Evolutionary conservation across 129 eudicot species (phyloP), one percentile per base, ranked within the genome.

Genomic region (Tagetes erecta): DNA sequence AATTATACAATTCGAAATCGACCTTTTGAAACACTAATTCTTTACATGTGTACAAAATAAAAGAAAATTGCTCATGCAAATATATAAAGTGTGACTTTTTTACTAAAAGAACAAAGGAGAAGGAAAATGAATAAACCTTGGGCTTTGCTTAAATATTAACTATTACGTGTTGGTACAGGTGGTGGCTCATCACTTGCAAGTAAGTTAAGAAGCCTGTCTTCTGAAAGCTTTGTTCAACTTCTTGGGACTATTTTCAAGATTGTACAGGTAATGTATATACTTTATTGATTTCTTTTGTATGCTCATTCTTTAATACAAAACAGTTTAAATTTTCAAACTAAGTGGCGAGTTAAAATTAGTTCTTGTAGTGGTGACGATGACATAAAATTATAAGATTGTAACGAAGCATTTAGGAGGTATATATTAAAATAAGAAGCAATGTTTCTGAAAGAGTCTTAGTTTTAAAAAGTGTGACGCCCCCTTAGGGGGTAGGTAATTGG

Each of bases 181-280:
- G 99, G 91, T 77, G 88, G 97, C 71, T 87, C 96, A 76, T 94
- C 97, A 8, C 99, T 94, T 47, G 99, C 87, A 53, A 83, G 85
- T 84, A 94, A 83, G 74, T 86, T 94, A 83, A 91, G 90, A 84
- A 91, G 85, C 70, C 68, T 94, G 72, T 80, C 98, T 71, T 82
- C 98, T 70, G 98, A 93, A 73, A 78, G 88, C 87, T 93, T 93
- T 81, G 84, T 90, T 79, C 93, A 93, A 66, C 92, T 93, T 63
- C 80, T 93, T 75, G 78, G 81, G 27, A 81, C 96, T 75, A 84
- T 93, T 73, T 93, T 93, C 80, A 81, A 65, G 76, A 86, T 93
- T 79, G 97, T 94, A 82, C 89, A 78, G 99, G 99, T 94, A 94
- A 94, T 82, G 92, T 80, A 73, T 74, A 73, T 73, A 70, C 86